phyloP scores from a whole-genome alignment of 495 filamentous ascomycete genomes.

The Pseudoneurospora amorphoporcata region DNA sequence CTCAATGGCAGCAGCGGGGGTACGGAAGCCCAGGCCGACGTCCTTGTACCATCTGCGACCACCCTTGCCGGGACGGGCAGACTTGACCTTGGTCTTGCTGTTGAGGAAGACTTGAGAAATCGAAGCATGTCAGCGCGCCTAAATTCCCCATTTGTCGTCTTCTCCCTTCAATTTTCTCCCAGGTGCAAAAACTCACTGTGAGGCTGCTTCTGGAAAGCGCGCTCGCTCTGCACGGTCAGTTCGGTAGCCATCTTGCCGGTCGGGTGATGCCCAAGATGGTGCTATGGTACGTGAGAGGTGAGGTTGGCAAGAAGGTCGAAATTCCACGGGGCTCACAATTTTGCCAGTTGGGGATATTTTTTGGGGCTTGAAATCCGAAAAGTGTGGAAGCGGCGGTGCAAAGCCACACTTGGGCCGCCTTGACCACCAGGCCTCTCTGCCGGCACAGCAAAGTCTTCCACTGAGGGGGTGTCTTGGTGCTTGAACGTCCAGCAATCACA shows the following conservation, averaged over 20 bases:
- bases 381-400: slow-evolving; percentile 26
- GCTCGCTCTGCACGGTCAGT: slow-evolving; percentile 95
- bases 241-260: slow-evolving; percentile 93
- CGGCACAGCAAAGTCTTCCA: background rate
- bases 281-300: slow-evolving; percentile 9
- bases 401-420: slow-evolving; percentile 20
- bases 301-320: slow-evolving; percentile 12
- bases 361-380: slow-evolving; percentile 15
- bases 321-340: slow-evolving; percentile 13
- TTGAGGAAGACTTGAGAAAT: slow-evolving; percentile 67
- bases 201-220: slow-evolving; percentile 98
- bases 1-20: slow-evolving; percentile 95
- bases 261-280: slow-evolving; percentile 21
- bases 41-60: slow-evolving; percentile 98
- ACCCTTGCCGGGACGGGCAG: slow-evolving; percentile 66
- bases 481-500: slow-evolving; percentile 3
- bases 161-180: background rate
- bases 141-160: slow-evolving; percentile 1
- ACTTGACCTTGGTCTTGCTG: slow-evolving; percentile 82
- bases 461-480: background rate
- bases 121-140: slow-evolving; percentile 9
- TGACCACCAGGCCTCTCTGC: background rate
- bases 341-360: slow-evolving; percentile 22
- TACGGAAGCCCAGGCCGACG: slow-evolving; percentile 95
- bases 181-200: slow-evolving; percentile 46